phyloP scores from a whole-genome alignment of 1,284 basidiomycete genomes.

The Pyrrhoderma lamaoense region DNA sequence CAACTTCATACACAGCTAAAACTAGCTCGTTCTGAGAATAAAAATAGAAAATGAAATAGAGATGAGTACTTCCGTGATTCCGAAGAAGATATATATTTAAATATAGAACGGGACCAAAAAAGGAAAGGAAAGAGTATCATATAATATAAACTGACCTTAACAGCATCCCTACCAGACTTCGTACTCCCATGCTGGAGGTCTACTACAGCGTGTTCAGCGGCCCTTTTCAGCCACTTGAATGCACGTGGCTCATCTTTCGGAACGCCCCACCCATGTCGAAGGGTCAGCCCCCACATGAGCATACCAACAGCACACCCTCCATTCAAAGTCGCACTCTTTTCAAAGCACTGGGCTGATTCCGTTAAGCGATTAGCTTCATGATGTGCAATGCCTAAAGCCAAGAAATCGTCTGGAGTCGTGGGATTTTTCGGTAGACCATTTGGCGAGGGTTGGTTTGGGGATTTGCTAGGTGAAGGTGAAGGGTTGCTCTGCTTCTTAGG shows the following conservation, averaged over 20 bases:
- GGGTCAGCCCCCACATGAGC: slow-evolving; percentile 87
- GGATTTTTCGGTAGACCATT: slow-evolving; percentile 3
- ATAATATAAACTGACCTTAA: slow-evolving; percentile 32
- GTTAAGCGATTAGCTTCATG: slow-evolving; percentile 74
- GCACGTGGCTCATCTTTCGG: slow-evolving; percentile 68
- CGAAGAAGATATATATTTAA: no score
- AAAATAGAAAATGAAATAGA: slow-evolving; percentile 5
- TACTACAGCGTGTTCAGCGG: slow-evolving; percentile 75
- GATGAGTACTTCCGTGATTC: no score
- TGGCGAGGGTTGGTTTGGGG: slow-evolving; percentile 30
- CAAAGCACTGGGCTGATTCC: slow-evolving; percentile 74
- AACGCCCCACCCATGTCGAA: slow-evolving; percentile 86
- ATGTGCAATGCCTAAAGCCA: slow-evolving; percentile 72
- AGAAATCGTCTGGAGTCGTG: slow-evolving; percentile 41
- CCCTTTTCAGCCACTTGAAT: slow-evolving; percentile 78
- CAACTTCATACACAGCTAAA: slow-evolving; percentile 86
- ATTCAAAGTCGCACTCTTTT: slow-evolving; percentile 64
- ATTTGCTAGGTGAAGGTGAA: slow-evolving; percentile 16
- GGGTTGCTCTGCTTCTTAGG: slow-evolving; percentile 19
- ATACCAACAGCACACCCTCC: slow-evolving; percentile 86
- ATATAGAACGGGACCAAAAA: no score
- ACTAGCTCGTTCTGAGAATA: slow-evolving; percentile 65
- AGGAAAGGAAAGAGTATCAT: slow-evolving; percentile 4
- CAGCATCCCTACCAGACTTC: slow-evolving; percentile 34
- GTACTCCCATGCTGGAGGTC: slow-evolving; percentile 59